A percentile compares a stretch with the other conserved stretches of the same genome.
These are phyloP conservation scores for Quercus engelmannii DNA, from an alignment of 306 rosid species.

Conservation along the genomic window DNA sequence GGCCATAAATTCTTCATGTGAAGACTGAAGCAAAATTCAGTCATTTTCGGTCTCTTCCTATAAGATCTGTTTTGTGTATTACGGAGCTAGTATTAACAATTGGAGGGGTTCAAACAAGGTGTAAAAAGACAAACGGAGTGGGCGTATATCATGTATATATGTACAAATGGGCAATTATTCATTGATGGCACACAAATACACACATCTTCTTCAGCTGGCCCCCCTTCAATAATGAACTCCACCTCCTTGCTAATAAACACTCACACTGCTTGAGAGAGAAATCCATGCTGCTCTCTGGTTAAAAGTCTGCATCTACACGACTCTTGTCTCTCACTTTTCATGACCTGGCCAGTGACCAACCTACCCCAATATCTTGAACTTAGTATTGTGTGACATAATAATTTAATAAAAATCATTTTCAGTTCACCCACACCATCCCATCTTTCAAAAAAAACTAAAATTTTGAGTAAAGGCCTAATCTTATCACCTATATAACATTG, in stretches of 20 bases:
- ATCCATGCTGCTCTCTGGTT: background rate
- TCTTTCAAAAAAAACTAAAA: background rate
- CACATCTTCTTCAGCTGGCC: background rate
- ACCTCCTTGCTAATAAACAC: background rate
- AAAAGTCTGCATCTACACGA: background rate
- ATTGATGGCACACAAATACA: background rate
- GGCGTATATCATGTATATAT: too few relatives aligned
- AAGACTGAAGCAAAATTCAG: background rate
- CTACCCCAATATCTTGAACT: background rate
- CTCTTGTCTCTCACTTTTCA: background rate
- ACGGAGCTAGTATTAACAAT: background rate
- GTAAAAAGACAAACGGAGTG: background rate
- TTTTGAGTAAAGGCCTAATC: background rate
- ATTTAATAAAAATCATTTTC: too few relatives aligned
- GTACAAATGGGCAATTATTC: background rate
- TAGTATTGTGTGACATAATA: background rate
- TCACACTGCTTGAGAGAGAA: background rate
- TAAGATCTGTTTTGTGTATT: too few relatives aligned
- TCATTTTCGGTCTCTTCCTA: background rate
- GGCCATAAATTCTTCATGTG: background rate
- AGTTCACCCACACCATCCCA: background rate
- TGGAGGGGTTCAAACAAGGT: background rate
- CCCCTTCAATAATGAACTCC: background rate
- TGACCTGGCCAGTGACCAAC: too few relatives aligned
- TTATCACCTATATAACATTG: background rate